These are phyloP conservation scores for Triticum dicoccoides DNA, from an alignment of 176 grass and related monocot genomes.

Conservation along the genomic window DNA sequence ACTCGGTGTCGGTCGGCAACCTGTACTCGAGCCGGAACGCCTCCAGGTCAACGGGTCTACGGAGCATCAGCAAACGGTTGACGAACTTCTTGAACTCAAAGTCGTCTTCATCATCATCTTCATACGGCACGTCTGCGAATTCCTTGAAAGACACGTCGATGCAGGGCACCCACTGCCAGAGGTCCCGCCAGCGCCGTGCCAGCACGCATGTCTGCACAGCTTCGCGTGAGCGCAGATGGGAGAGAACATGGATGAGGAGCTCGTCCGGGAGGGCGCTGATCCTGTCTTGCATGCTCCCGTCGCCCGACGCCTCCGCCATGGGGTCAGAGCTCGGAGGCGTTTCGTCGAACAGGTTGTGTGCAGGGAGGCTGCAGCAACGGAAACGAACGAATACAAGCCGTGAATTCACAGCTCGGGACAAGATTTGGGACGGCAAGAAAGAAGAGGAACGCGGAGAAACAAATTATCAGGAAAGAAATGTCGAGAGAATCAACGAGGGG, in stretches of 20 bases:
- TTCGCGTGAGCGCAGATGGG: not conserved
- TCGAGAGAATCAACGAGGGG: no score
- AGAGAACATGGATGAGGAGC: not conserved
- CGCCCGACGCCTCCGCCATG: not conserved
- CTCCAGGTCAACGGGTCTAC: not conserved
- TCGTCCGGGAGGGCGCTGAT: not conserved
- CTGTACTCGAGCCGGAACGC: not conserved
- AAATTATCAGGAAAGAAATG: not conserved
- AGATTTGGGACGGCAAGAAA: not conserved
- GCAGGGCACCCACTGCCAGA: conserved; percentile 1
- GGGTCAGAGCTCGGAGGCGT: not conserved
- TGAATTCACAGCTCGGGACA: not conserved
- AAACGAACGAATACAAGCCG: not conserved
- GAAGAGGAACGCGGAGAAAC: not conserved
- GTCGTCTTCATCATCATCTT: no score
- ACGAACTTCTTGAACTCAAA: conserved; percentile 19
- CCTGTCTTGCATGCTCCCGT: not conserved
- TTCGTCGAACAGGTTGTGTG: conserved; percentile 14
- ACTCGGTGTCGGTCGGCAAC: not conserved
- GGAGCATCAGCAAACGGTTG: conserved; percentile 5
- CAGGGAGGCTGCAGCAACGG: not conserved
- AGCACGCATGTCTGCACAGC: not conserved
- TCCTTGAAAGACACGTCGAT: not conserved
- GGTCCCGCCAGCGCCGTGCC: conserved; percentile 8
- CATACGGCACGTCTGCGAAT: no score